A percentile compares a stretch with the other conserved stretches of the same genome.
These are phyloP conservation scores for Solanum appendiculatum DNA, from an alignment of 257 asterid species.

Conservation along the genomic window DNA sequence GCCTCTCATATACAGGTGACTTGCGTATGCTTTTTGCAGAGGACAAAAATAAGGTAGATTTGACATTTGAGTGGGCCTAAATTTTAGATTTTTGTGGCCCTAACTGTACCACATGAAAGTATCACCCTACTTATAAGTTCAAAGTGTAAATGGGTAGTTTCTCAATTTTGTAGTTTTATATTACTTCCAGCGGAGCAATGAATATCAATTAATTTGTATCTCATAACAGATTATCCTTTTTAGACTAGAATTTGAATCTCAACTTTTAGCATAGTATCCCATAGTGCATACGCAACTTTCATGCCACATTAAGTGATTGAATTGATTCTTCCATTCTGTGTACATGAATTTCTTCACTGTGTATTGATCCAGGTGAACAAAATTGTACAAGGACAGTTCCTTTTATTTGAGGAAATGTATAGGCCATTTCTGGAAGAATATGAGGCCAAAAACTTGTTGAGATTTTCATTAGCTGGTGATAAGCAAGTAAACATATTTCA, in stretches of 20 bases:
- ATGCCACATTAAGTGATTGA: background rate
- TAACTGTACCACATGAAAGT: background rate
- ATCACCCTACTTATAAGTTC: background rate
- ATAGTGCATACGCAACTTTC: background rate
- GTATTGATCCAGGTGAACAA: conserved; percentile 44
- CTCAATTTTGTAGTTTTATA: background rate
- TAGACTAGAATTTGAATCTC: background rate
- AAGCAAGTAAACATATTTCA: conserved; percentile 39
- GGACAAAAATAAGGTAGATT: conserved; percentile 74
- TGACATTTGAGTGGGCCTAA: conserved; percentile 10
- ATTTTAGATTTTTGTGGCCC: background rate
- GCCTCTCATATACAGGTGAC: conserved; percentile 89
- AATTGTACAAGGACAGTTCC: conserved; percentile 71
- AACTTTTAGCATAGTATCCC: background rate
- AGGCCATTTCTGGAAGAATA: conserved; percentile 55
- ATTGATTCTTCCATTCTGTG: background rate
- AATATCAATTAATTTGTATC: background rate
- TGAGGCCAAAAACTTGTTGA: conserved; percentile 45
- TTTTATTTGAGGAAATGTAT: conserved; percentile 55
- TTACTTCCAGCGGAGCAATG: background rate
- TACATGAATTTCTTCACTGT: background rate
- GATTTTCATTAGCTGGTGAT: conserved; percentile 39
- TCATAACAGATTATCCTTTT: background rate
- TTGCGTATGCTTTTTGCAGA: conserved; percentile 87
- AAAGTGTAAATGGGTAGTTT: background rate